Percentiles rank a stretch among this genome's conserved stretches.
phyloP scores from a whole-genome alignment of 345 rosid species.

The Gossypium stocksii region DNA sequence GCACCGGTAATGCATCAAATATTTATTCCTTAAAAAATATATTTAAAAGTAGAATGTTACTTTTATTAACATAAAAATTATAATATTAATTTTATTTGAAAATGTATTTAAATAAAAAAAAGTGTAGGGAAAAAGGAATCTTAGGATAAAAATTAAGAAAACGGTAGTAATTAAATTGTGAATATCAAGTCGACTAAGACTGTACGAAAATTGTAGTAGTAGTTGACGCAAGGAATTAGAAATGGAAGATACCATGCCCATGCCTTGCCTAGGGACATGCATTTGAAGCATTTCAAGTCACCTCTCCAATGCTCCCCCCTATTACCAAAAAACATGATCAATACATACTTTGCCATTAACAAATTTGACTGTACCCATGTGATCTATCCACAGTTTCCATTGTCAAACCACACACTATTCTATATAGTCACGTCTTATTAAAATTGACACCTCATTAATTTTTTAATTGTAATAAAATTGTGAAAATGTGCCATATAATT shows the following conservation, averaged over 20 bases:
- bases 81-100: no score
- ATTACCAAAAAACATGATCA: background rate
- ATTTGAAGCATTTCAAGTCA: slow-evolving; percentile 1
- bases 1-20: no score
- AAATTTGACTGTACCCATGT: slow-evolving; percentile 5
- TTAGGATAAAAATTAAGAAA: no score
- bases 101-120: no score
- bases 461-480: background rate
- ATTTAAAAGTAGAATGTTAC: no score
- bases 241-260: background rate
- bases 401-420: background rate
- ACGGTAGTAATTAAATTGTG: no score
- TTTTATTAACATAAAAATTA: no score
- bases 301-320: background rate
- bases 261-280: background rate
- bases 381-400: background rate
- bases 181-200: no score
- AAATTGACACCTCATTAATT: no score
- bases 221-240: background rate
- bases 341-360: background rate
- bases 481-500: background rate
- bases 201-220: background rate
- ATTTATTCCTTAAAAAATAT: no score
- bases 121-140: no score
- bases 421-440: no score